Base-by-base conservation (phyloP, 2,329 filamentous ascomycete species). In the Aciculosporium take region DNA sequence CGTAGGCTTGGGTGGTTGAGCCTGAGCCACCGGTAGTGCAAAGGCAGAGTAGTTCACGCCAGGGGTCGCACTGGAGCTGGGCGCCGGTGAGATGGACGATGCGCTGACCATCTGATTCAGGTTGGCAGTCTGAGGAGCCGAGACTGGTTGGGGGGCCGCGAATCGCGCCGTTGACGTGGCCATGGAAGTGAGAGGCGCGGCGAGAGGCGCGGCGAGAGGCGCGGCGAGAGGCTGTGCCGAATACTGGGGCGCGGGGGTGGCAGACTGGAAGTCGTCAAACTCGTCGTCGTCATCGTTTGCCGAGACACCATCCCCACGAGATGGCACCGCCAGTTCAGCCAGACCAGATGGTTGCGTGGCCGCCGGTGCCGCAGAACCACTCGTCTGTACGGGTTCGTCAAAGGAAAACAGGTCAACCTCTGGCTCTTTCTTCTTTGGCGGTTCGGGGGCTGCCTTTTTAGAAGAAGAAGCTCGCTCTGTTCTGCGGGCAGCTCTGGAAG, bases 221-320 rank as follows among this genome's bases (percentile, higher is more conserved):
- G 67, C 50, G 52, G 70, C 50, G 52, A 74, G 43, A 54, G 71
- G 52, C 65, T 61, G 58, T 48, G 69, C 61, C 15, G 68, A 58
- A 9, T 69, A 57, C n/a, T 61, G 61, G 12, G 67, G 55, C 21
- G 76, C 66, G 3, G 81, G 75, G 3, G 82, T 67, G 12, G 89
- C 89, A 17, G 87, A 94, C 61, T 94, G 86, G 69, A 96, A 96
- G 56, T 98, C 91, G 56, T 96, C 91, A 55, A 96, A 96, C 48
- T 95, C 91, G 51, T 94, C 88, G 48, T 95, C 89, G 47, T 76
- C 89, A 47, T 76, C 78, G 32, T 67, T 67, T 24, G 62, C 61
- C 13, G 62, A 37, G 15, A 48, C 48, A 2, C 45, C 48, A n/a
- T 24, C 7, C 25, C 46, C 46, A 39, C 41, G 41, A 40, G 47